Evolutionary conservation across 768 basidiomycete species (phyloP), one percentile per base, ranked within the genome.

Genomic region (Trametes sanguinea): DNA sequence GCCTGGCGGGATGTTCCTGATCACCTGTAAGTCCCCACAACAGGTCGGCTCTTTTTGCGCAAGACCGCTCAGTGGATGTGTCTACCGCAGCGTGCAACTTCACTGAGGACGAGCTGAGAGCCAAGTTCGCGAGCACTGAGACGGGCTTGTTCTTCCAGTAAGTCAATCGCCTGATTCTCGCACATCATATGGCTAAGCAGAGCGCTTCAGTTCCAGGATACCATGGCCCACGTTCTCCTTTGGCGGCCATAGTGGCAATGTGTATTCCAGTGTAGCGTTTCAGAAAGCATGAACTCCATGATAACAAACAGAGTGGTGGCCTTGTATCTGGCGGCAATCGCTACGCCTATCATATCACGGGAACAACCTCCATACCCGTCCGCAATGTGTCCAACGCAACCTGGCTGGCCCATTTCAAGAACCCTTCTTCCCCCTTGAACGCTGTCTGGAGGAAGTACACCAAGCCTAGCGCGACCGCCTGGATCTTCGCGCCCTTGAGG

Each of bases 191-290:
- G 67, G n/a, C 30, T 13, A 16, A 45, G 2, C 7, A 9, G 6
- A 60, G 56, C 6, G 44, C 13, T 14, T 0, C 65, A 94, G 92
- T 70, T 92, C 86, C 27, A 81, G 82, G n/a, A 81, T 93, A 63
- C 79, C 84, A 46, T 86, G 92, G 72, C 83, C 83, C n/a, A 84
- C 80, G 13, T 89, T 83, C 72, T 87, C 82, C 8, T 94, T 89
- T 62, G 92, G 89, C 4, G 92, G 92, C n/a, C 81, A 82, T 59
- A 87, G 77, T 42, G 92, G 92, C 2, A 92, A 86, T 64, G 75
- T 80, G 6, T 83, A 83, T 64, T 83, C 90, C 1, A 91, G 83
- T 52, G 81, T 92, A 16, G 92, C 91, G 35, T 93, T 94, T 69
- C 80, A 78, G 55, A 83, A 81, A 61, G 54, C 59, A n/a, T 61